A percentile compares a stretch with the other conserved stretches of the same genome.
Evolutionary conservation across 148 eudicot genomes (phyloP).

Genomic region (Amaranthus hypochondriacus): DNA sequence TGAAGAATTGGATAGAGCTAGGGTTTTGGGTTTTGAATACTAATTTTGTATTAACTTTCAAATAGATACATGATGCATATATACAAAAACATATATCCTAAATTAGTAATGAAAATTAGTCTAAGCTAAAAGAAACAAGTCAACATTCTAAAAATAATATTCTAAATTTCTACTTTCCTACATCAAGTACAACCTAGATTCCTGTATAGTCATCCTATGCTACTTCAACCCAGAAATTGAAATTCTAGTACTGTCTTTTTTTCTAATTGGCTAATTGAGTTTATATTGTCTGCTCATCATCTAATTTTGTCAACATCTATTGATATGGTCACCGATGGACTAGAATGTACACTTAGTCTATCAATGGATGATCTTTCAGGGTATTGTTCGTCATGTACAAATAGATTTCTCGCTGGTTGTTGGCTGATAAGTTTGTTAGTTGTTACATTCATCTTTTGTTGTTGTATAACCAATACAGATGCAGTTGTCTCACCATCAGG

Average conservation of each 20-base stretch:
- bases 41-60: no score
- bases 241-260: background rate
- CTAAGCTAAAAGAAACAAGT: no score
- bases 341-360: slow-evolving; percentile 1
- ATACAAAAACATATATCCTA: no score
- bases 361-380: background rate
- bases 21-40: no score
- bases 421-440: background rate
- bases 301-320: slow-evolving; percentile 18
- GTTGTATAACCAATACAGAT: slow-evolving; percentile 70
- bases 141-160: no score
- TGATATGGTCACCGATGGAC: slow-evolving; percentile 7
- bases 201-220: slow-evolving; percentile 9
- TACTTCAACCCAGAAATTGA: slow-evolving; percentile 12
- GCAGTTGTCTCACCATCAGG: slow-evolving; percentile 41
- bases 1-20: no score
- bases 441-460: slow-evolving; percentile 42
- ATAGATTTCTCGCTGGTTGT: slow-evolving; percentile 12
- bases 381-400: slow-evolving; percentile 16
- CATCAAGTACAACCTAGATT: background rate
- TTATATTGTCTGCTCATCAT: slow-evolving; percentile 8
- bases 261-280: slow-evolving; percentile 3
- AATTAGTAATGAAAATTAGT: no score
- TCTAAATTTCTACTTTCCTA: no score
- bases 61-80: no score